Conservation (phyloP, 768 basidiomycete species). For the Macrolepiota fuliginosa region DNA sequence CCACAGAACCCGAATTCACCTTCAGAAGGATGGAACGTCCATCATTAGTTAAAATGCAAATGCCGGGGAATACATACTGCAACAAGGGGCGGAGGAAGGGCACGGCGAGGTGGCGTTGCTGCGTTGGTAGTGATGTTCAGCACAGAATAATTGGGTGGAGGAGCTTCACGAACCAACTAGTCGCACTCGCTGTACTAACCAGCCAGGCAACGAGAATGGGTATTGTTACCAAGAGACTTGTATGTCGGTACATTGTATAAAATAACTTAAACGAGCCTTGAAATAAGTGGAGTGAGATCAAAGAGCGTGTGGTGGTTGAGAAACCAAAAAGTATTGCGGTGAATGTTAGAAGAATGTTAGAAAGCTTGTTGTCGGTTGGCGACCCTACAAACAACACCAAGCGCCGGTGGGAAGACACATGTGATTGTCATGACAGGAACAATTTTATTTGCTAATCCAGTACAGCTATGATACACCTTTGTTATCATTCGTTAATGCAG, state of each 20-base stretch:
- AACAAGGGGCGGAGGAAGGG: constrained; percentile 45
- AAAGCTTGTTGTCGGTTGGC: not conserved
- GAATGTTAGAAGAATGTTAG: too few relatives aligned
- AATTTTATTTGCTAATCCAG: not conserved
- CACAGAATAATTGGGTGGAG: not conserved
- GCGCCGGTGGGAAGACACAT: constrained; percentile 10
- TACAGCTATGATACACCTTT: not conserved
- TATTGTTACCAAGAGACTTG: not conserved
- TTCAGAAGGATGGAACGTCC: constrained; percentile 18
- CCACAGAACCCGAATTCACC: constrained; percentile 59
- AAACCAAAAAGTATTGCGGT: not conserved
- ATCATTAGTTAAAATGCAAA: not conserved
- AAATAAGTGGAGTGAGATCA: not conserved
- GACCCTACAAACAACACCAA: not conserved
- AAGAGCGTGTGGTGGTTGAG: constrained; percentile 1
- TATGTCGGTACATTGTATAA: not conserved
- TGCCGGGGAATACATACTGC: constrained; percentile 36
- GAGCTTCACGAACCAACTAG: not conserved
- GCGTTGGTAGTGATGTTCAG: not conserved
- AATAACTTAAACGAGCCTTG: not conserved
- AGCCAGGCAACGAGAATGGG: constrained; percentile 9
- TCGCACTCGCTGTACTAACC: constrained; percentile 5
- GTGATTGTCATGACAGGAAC: not conserved
- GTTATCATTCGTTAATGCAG: not conserved
- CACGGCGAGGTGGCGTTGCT: constrained; percentile 46